phyloP scores from a whole-genome alignment of 2,329 filamentous ascomycete genomes.

The Orbilia oligospora region DNA sequence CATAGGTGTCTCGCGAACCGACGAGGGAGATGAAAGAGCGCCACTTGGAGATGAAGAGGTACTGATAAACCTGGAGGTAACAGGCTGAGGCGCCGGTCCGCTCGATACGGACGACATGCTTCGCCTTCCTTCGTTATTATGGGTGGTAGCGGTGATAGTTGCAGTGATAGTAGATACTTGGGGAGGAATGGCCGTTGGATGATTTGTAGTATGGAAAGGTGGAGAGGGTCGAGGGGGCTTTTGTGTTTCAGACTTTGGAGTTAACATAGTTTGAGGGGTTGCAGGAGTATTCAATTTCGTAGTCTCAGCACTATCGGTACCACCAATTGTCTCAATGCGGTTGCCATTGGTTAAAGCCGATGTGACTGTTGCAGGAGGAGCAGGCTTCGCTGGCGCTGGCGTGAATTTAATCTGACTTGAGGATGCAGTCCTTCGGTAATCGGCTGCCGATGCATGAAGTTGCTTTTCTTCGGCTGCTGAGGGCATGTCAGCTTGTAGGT shows the following conservation, averaged over 20 bases:
- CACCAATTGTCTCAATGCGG: slow-evolving; percentile 17
- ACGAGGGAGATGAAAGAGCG: slow-evolving; percentile 53
- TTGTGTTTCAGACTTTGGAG: slow-evolving; percentile 48
- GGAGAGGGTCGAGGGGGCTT: slow-evolving; percentile 56
- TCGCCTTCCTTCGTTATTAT: slow-evolving; percentile 49
- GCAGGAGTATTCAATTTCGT: slow-evolving; percentile 51
- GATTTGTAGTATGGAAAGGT: slow-evolving; percentile 56
- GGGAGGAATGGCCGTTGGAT: slow-evolving; percentile 50
- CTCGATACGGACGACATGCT: slow-evolving; percentile 59
- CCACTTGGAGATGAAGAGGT: slow-evolving; percentile 51
- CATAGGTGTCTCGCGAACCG: slow-evolving; percentile 51
- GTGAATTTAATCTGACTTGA: slow-evolving; percentile 50
- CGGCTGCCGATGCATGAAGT: slow-evolving; percentile 25
- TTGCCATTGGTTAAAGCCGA: slow-evolving; percentile 39
- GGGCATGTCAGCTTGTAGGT: background rate
- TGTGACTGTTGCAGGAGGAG: slow-evolving; percentile 21
- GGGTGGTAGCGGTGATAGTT: slow-evolving; percentile 52
- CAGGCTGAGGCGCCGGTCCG: slow-evolving; percentile 46
- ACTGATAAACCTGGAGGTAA: slow-evolving; percentile 57
- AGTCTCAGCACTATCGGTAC: slow-evolving; percentile 29
- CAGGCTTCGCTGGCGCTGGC: slow-evolving; percentile 41
- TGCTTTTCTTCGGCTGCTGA: slow-evolving; percentile 30
- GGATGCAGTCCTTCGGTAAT: slow-evolving; percentile 35
- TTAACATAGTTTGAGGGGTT: slow-evolving; percentile 44
- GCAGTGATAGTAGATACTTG: slow-evolving; percentile 53